A percentile compares a stretch with the other conserved stretches of the same genome.
These are phyloP conservation scores for Wallacemonas rigidus DNA, from an alignment of 208 protist genomes.

Conservation along the genomic window DNA sequence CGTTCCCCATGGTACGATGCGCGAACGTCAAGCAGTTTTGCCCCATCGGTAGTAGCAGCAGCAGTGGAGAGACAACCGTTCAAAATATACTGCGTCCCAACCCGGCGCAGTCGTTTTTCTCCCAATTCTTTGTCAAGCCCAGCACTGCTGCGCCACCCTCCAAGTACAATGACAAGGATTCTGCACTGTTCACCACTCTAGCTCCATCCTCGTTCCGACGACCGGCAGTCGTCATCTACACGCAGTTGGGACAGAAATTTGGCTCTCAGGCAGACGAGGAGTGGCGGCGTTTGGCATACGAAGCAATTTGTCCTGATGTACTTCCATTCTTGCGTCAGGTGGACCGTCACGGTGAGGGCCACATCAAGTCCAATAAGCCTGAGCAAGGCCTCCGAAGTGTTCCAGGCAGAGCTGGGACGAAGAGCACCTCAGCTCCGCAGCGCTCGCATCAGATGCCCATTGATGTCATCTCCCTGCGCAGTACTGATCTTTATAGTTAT, in stretches of 20 bases:
- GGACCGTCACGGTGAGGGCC: conserved; percentile 23
- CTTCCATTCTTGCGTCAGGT: conserved; percentile 41
- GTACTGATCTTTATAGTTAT: conserved; percentile 82
- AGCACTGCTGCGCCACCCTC: conserved; percentile 7
- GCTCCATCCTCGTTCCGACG: conserved; percentile 53
- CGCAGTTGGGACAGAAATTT: conserved; percentile 84
- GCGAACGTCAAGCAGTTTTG: conserved; percentile 70
- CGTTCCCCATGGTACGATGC: conserved; percentile 52
- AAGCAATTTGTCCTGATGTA: conserved; percentile 58
- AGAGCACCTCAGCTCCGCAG: neutral
- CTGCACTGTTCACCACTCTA: conserved; percentile 53
- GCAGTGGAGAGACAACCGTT: conserved; percentile 10
- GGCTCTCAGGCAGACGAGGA: conserved; percentile 68
- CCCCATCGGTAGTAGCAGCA: conserved; percentile 9
- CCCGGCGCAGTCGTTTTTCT: conserved; percentile 29
- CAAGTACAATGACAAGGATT: conserved; percentile 46
- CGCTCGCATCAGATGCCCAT: conserved; percentile 47
- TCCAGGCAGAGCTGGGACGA: neutral
- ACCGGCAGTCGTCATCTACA: conserved; percentile 83
- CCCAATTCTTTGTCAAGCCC: conserved; percentile 18
- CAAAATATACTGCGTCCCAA: conserved; percentile 22
- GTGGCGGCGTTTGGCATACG: conserved; percentile 79
- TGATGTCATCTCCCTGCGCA: conserved; percentile 81
- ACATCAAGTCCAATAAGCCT: conserved; percentile 23
- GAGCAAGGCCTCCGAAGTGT: conserved; percentile 7